Evolutionary conservation across 2,329 filamentous ascomycete genomes (phyloP), one percentile per base, ranked within the genome.

Genomic region (Rhynchosporium graminicola): DNA sequence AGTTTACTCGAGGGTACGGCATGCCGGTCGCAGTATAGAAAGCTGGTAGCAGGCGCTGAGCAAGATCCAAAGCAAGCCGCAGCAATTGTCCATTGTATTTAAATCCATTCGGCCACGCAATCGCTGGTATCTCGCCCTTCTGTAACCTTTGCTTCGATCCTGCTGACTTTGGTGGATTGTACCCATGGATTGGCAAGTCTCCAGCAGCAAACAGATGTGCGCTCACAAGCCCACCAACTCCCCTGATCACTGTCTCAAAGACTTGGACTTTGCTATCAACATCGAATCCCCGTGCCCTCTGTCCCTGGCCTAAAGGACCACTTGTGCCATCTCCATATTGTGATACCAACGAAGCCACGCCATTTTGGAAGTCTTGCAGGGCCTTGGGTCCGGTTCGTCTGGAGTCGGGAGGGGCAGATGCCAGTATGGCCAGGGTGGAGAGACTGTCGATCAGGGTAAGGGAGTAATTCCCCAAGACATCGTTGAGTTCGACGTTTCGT

Each of bases 231-330:
- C 95, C 95, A 13, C 95, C 95, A 51, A 96, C 85, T 15, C 94
- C 95, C 63, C 95, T 85, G 69, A 99, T 99, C 42, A 97, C 94
- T 0, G 94, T 98, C 79, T 99, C 95, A 73, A 99, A 99, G 45
- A 99, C 92, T 77, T 99, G 94, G 1, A 99, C 95, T 77, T 98
- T 99, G 79, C 93, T 97, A 76, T 99, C 94, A 46, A 97, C 80
- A 75, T 99, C 92, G 72, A 99, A 99, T 0, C 92, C 95, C 60
- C 87, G 84, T 3, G 87, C 87, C 67, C 92, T 82, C 62, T 83
- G 80, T 3, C 94, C 94, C 72, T 85, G 82, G 6, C 90, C 91
- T 4, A 82, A 81, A 13, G 84, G 80, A 3, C 90, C 88, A 8
- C 80, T 77, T 36, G 86, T 87, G 1, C 93, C 94, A 76, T 97